A percentile compares a stretch with the other conserved stretches of the same genome.
These are phyloP conservation scores for Metschnikowia lachancei DNA, from an alignment of 805 yeast genomes.

Conservation along the genomic window DNA sequence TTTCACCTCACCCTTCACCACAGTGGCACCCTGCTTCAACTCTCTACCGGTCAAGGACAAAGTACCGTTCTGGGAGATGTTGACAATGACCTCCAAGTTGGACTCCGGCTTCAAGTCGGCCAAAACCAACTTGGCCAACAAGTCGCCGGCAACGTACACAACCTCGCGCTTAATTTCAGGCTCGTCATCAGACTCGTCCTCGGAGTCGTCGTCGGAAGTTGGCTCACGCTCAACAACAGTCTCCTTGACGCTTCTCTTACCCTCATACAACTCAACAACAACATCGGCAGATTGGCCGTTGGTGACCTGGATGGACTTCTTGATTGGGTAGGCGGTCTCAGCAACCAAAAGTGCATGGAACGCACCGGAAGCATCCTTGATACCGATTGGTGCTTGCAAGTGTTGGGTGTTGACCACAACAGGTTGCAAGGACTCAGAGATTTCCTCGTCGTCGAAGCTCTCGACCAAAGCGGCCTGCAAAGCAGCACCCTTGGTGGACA, in stretches of 20 bases:
- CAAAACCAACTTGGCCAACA: constrained; percentile 75
- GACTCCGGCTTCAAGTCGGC: constrained; percentile 63
- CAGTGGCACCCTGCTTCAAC: constrained; percentile 55
- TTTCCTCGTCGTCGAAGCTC: constrained; percentile 78
- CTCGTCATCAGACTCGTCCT: constrained; percentile 68
- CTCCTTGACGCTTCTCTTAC: constrained; percentile 78
- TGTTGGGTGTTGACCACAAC: constrained; percentile 88
- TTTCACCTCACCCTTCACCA: constrained; percentile 52
- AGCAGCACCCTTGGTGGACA: constrained; percentile 92
- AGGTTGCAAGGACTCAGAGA: constrained; percentile 76
- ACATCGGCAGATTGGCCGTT: constrained; percentile 59
- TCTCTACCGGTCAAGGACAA: constrained; percentile 67
- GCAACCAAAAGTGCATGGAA: constrained; percentile 72
- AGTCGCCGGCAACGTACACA: constrained; percentile 66
- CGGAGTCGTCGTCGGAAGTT: constrained; percentile 43
- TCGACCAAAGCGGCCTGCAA: constrained; percentile 88
- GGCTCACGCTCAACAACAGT: constrained; percentile 70
- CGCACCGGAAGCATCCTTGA: constrained; percentile 67
- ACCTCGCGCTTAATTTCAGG: constrained; percentile 82
- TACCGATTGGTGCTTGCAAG: constrained; percentile 77
- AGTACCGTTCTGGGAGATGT: constrained; percentile 62
- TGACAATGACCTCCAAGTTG: constrained; percentile 66
- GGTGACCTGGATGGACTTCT: constrained; percentile 65
- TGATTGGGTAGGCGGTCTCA: constrained; percentile 89
- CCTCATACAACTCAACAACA: constrained; percentile 75